Conservation (phyloP, 2,329 filamentous ascomycete species). For the Pyrenophora teres region DNA sequence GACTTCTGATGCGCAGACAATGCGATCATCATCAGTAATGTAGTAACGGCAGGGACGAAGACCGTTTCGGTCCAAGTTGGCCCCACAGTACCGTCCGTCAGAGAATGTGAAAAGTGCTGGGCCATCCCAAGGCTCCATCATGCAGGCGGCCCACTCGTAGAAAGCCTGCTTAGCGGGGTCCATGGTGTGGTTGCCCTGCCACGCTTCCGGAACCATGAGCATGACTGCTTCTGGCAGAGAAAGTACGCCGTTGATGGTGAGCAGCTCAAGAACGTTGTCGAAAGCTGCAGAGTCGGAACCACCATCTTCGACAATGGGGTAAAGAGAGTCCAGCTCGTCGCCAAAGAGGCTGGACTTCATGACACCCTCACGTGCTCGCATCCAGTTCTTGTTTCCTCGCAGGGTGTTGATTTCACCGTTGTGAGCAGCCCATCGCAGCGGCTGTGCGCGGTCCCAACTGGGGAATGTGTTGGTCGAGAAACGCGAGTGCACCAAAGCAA, state of each 20-base stretch:
- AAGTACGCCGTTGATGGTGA: conserved; percentile 93
- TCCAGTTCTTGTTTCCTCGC: conserved; percentile 99
- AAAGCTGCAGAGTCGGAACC: conserved; percentile 97
- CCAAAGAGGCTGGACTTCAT: conserved; percentile 92
- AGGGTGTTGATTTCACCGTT: conserved; percentile 99
- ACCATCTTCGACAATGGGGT: conserved; percentile 94
- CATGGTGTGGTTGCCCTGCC: conserved; percentile 92
- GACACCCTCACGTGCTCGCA: conserved; percentile 93
- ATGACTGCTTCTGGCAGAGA: conserved; percentile 96
- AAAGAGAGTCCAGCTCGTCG: conserved; percentile 86
- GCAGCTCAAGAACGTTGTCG: conserved; percentile 91
- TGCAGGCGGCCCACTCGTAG: conserved; percentile 97
- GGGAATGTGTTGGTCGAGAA: conserved; percentile 99
- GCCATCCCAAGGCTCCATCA: conserved; percentile 99
- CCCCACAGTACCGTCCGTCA: conserved; percentile 94
- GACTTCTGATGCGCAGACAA: conserved; percentile 96
- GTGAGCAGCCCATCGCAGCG: conserved; percentile 93
- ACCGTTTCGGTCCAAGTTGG: conserved; percentile 94
- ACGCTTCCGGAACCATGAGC: conserved; percentile 98
- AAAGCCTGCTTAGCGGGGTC: conserved; percentile 95
- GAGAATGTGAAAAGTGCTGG: conserved; percentile 96
- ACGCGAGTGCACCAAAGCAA: conserved; percentile 93
- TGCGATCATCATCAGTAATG: conserved; percentile 93
- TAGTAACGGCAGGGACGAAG: conserved; percentile 96
- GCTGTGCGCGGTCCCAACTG: conserved; percentile 96